Conservation (phyloP, 805 yeast genomes). For the Metschnikowia baotianmanensis region DNA sequence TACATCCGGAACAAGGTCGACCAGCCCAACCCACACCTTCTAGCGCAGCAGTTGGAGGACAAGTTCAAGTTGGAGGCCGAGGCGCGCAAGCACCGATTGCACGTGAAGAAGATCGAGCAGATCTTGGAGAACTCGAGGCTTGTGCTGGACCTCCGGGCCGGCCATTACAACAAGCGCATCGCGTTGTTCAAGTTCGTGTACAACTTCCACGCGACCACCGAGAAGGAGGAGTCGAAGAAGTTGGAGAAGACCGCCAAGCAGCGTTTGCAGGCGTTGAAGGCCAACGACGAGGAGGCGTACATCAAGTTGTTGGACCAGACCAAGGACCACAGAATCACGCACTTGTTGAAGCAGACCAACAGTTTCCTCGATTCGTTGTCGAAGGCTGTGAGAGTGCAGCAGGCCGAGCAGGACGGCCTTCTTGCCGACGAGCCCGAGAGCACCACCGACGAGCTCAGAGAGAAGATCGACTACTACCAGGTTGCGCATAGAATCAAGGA, state of each 20-base stretch:
- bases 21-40: constrained; percentile 69
- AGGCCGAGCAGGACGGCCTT: constrained; percentile 43
- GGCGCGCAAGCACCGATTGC: constrained; percentile 49
- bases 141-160: constrained; percentile 21
- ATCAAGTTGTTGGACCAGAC: constrained; percentile 81
- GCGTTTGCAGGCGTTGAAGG: constrained; percentile 82
- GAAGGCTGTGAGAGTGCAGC: constrained; percentile 76
- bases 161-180: constrained; percentile 25
- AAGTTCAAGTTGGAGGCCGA: constrained; percentile 59
- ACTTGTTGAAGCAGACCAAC: constrained; percentile 76
- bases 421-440: constrained; percentile 37
- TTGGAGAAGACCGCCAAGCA: constrained; percentile 81
- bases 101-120: constrained; percentile 44
- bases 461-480: constrained; percentile 73
- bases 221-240: constrained; percentile 73
- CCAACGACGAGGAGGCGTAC: constrained; percentile 87
- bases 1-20: constrained; percentile 67
- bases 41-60: constrained; percentile 74
- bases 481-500: constrained; percentile 79
- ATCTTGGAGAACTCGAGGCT: constrained; percentile 27
- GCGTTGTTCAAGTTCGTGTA: constrained; percentile 36
- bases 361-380: constrained; percentile 74
- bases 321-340: constrained; percentile 84
- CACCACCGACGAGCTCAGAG: constrained; percentile 52
- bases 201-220: constrained; percentile 55